Base-by-base conservation (phyloP, 1,284 basidiomycete species). In the Trichosporon sp. region DNA sequence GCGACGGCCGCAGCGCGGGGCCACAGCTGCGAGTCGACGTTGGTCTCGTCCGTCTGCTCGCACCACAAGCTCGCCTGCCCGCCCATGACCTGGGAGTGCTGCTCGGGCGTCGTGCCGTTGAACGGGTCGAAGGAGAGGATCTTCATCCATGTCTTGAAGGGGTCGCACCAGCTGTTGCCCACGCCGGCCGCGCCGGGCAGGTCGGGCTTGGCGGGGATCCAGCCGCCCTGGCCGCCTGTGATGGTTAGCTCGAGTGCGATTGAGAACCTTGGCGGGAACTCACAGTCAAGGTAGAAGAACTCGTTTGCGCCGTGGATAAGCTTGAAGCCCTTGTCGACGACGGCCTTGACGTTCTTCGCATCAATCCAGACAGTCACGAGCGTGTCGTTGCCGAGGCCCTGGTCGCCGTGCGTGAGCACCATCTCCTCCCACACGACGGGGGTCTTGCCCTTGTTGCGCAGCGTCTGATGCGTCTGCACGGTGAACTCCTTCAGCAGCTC, bases 1-100 rank as follows among this genome's bases (percentile, higher is more conserved):
- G 92, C 92, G 4, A 89, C 88, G 0, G 90, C 87, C 0, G 91
- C 91, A 7, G 91, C 90, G 68, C 92, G 87, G 1, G 93, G 93
- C 92, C 92, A 94, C 8, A 89, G 85, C 70, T 90, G 88, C 0
- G 87, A 78, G 77, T 94, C 92, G 67, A 94, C 82, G 79, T 92
- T 93, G 68, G 86, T 85, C 12, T 89, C 87, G 59, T 88, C 87
- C 4, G 90, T 88, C 81, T 93, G 91, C 83, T 94, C 92, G 1
- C 89, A 86, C 92, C 92, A 94, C 1, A 94, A 85, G 2, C 91
- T 87, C 35, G 90, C 88, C 84, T 92, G 77, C n/a, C 70, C 70
- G 31, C 92, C 92, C 11, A 92, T 83, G 26, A 93, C 86, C 66
- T 90, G 87, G 7, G 83, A 73, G 16, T 80, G 78, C 79, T 92